Conservation (phyloP, 768 basidiomycete species). For the Postia placenta region DNA sequence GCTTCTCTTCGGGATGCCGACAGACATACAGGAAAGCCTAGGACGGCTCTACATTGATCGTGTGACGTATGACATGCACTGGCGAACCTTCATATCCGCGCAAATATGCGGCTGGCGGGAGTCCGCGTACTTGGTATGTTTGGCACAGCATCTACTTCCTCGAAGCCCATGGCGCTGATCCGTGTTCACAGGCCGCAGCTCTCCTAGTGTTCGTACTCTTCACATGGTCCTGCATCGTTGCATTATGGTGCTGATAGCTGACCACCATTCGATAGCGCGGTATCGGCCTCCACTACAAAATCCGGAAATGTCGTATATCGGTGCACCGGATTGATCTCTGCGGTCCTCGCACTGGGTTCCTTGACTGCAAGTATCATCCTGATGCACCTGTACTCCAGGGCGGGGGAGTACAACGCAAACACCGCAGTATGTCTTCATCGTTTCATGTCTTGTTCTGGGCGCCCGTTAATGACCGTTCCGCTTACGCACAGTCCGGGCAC, state of each 20-base stretch:
- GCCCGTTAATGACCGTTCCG: too few relatives aligned
- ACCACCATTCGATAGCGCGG: background rate
- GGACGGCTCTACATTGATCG: slow-evolving; percentile 5
- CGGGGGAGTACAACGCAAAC: background rate
- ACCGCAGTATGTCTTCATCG: background rate
- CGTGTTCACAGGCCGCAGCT: too few relatives aligned
- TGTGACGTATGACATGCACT: slow-evolving; percentile 17
- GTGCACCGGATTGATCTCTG: background rate
- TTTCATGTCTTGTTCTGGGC: too few relatives aligned
- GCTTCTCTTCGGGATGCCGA: background rate
- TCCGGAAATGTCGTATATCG: background rate
- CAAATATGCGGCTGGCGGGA: slow-evolving; percentile 16
- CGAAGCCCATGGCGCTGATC: too few relatives aligned
- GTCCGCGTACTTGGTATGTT: slow-evolving; percentile 7
- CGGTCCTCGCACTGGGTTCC: background rate
- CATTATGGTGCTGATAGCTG: too few relatives aligned
- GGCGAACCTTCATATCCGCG: slow-evolving; percentile 15
- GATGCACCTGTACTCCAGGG: background rate
- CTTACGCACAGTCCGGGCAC: background rate
- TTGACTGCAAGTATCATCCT: background rate
- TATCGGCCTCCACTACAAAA: background rate
- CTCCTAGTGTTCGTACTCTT: too few relatives aligned
- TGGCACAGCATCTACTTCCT: too few relatives aligned
- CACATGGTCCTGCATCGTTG: too few relatives aligned
- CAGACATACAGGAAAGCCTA: background rate